Conservation (phyloP, 768 basidiomycete species). For the Leccinellum rugosiceps region DNA sequence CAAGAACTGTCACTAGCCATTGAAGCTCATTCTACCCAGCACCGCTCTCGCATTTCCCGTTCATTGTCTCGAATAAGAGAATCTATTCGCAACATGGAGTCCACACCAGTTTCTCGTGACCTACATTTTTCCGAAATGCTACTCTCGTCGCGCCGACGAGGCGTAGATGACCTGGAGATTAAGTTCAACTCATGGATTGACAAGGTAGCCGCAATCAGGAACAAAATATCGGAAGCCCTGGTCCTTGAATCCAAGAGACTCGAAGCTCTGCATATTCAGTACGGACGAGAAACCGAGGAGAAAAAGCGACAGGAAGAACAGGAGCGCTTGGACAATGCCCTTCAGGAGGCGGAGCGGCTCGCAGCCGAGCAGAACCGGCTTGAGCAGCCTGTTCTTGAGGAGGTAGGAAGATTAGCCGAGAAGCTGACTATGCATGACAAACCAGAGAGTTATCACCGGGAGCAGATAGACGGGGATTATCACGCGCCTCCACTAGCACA, state of each 20-base stretch:
- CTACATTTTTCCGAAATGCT: constrained; percentile 45
- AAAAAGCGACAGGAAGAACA: constrained; percentile 16
- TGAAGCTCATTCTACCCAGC: constrained; percentile 33
- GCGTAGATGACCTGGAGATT: constrained; percentile 50
- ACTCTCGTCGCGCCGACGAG: constrained; percentile 45
- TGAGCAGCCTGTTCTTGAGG: constrained; percentile 16
- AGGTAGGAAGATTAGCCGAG: constrained; percentile 3
- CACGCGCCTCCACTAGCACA: not conserved
- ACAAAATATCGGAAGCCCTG: constrained; percentile 38
- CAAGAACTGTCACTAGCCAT: constrained; percentile 34
- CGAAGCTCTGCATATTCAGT: constrained; percentile 36
- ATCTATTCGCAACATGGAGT: constrained; percentile 54
- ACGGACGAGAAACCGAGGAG: constrained; percentile 27
- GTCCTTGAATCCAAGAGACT: constrained; percentile 40
- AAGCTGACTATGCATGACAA: constrained; percentile 21
- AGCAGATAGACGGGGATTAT: constrained; percentile 11
- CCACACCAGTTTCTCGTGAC: constrained; percentile 41
- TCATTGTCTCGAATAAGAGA: constrained; percentile 55
- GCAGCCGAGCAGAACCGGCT: constrained; percentile 27
- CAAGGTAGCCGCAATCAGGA: constrained; percentile 26
- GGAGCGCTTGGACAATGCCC: constrained; percentile 33
- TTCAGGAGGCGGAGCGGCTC: constrained; percentile 32
- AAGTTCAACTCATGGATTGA: constrained; percentile 49
- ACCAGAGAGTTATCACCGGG: constrained; percentile 24
- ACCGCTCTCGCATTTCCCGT: constrained; percentile 39